Percentiles rank a stretch among this genome's conserved stretches.
Evolutionary conservation across 306 rosid genomes (phyloP).

Genomic region (Dalbergia cochinchinensis): DNA sequence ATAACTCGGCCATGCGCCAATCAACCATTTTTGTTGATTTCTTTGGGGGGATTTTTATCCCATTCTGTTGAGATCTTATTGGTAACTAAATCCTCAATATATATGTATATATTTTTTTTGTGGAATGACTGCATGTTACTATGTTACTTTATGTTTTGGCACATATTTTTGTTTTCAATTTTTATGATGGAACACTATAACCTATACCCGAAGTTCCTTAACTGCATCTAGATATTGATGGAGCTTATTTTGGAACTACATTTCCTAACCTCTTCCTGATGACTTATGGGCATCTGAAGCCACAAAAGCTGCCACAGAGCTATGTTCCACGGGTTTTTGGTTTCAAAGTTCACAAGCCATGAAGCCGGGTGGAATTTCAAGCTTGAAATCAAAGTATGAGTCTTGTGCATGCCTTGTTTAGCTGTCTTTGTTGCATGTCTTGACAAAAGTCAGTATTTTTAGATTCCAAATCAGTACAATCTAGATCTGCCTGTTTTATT

Average conservation of each 20-base stretch:
- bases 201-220: conserved; percentile 49
- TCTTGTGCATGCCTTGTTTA: conserved; percentile 34
- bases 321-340: conserved; percentile 90
- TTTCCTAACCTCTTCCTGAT: conserved; percentile 84
- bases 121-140: not conserved
- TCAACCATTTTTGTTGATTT: not conserved
- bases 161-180: conserved; percentile 17
- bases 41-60: not conserved
- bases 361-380: conserved; percentile 49
- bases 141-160: conserved; percentile 9
- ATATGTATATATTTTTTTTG: not conserved
- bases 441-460: conserved; percentile 1
- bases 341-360: conserved; percentile 82
- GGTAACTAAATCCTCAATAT: not conserved
- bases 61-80: not conserved
- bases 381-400: conserved; percentile 39
- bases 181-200: conserved; percentile 17
- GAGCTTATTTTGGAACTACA: conserved; percentile 90
- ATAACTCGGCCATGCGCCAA: not conserved
- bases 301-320: conserved; percentile 73
- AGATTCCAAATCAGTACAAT: conserved; percentile 25
- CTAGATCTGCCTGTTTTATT: conserved; percentile 23
- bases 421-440: conserved; percentile 41
- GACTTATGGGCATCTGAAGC: conserved; percentile 84
- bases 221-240: conserved; percentile 74